Percentiles rank a stretch among this genome's conserved stretches.
Conservation (phyloP, 371 early-diverging fungal genomes). For the Mucor mucedo region DNA sequence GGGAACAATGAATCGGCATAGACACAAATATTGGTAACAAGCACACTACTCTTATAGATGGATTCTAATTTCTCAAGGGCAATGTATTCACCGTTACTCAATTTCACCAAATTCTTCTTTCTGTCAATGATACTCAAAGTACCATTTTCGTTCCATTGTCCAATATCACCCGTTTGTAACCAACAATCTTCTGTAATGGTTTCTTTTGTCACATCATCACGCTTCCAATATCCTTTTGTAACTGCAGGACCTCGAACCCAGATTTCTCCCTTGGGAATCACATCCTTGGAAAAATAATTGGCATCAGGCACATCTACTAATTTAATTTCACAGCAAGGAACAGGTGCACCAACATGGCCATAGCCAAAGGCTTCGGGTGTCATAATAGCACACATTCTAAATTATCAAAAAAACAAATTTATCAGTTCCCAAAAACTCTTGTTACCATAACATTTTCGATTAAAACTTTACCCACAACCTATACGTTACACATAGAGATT, state of each 20-base stretch:
- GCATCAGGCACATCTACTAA: conserved; percentile 90
- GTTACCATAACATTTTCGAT: background rate
- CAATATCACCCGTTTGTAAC: conserved; percentile 95
- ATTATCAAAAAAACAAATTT: background rate
- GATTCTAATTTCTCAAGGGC: conserved; percentile 98
- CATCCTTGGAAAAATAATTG: conserved; percentile 73
- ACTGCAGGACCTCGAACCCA: conserved; percentile 84
- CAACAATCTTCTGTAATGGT: conserved; percentile 82
- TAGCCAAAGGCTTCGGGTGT: conserved; percentile 65
- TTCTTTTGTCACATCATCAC: conserved; percentile 75
- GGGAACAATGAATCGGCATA: conserved; percentile 78
- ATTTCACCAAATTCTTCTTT: conserved; percentile 81
- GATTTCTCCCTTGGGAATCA: conserved; percentile 87
- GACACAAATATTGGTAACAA: conserved; percentile 85
- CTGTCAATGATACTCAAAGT: conserved; percentile 81
- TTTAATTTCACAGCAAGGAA: conserved; percentile 87
- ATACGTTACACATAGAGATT: background rate
- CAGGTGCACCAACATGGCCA: conserved; percentile 84
- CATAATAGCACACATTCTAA: conserved; percentile 70
- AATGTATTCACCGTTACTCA: conserved; percentile 95
- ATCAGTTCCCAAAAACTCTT: background rate
- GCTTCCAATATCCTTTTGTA: conserved; percentile 74
- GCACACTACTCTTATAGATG: conserved; percentile 80
- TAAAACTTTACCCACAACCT: conserved; percentile 47
- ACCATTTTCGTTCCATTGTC: conserved; percentile 74